phyloP scores from a whole-genome alignment of 2,329 filamentous ascomycete genomes.

The Tolypocladium sp. region DNA sequence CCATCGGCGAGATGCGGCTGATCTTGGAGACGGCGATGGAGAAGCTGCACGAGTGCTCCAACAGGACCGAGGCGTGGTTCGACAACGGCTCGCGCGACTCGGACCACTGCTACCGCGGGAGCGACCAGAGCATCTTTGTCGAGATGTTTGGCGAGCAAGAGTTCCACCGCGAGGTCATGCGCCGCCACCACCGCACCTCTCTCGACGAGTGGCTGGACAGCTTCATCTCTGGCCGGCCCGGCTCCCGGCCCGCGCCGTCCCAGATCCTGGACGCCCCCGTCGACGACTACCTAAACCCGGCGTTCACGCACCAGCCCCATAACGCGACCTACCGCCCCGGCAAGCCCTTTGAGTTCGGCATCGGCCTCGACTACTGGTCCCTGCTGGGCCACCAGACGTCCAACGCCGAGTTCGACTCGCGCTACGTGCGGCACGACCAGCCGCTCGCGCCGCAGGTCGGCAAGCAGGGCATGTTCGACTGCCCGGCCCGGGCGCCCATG shows the following conservation, averaged over 20 bases:
- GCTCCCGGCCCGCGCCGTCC: slow-evolving; percentile 9
- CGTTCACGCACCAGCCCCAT: slow-evolving; percentile 12
- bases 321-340: slow-evolving; percentile 10
- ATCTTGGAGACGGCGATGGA: slow-evolving; percentile 12
- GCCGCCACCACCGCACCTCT: slow-evolving; percentile 12
- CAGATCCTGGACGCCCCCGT: slow-evolving; percentile 7
- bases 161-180: slow-evolving; percentile 18
- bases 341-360: slow-evolving; percentile 15
- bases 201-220: slow-evolving; percentile 11
- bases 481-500: slow-evolving; percentile 9
- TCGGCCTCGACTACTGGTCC: slow-evolving; percentile 18
- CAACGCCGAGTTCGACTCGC: slow-evolving; percentile 13
- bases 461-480: slow-evolving; percentile 10
- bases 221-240: slow-evolving; percentile 10
- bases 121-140: slow-evolving; percentile 18
- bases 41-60: slow-evolving; percentile 11
- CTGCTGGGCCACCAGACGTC: slow-evolving; percentile 14
- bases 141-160: slow-evolving; percentile 20
- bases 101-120: slow-evolving; percentile 13
- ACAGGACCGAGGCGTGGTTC: slow-evolving; percentile 1
- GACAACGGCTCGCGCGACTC: slow-evolving; percentile 7
- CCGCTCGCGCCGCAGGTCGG: slow-evolving; percentile 12
- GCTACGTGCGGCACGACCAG: slow-evolving; percentile 12
- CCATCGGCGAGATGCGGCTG: slow-evolving; percentile 11
- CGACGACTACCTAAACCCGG: slow-evolving; percentile 13